Evolutionary conservation across 176 grass and related monocot species (phyloP).

Genomic region (Stipa capillata): DNA sequence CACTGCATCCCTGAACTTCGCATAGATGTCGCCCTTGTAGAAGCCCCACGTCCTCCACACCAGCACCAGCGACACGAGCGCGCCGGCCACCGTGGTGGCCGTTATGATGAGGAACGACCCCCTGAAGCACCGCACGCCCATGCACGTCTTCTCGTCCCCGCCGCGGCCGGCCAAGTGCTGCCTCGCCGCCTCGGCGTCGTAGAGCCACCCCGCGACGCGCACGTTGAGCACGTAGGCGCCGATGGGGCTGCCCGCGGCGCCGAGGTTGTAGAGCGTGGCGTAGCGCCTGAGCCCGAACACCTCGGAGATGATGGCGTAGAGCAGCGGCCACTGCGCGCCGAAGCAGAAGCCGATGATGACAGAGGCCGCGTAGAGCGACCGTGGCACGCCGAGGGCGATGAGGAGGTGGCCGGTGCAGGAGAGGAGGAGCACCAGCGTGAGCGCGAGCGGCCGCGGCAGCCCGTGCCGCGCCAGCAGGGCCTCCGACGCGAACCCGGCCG

Average conservation of each 20-base stretch:
- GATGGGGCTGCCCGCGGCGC: neutral
- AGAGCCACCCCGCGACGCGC: constrained; percentile 21
- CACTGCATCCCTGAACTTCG: neutral
- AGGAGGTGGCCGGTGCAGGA: constrained; percentile 18
- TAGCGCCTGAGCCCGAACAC: constrained; percentile 77
- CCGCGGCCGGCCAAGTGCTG: no score
- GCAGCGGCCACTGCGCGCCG: constrained; percentile 71
- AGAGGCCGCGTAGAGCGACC: neutral
- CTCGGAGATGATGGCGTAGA: constrained; percentile 81
- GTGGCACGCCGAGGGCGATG: neutral
- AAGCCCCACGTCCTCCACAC: constrained; percentile 18
- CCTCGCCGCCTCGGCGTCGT: neutral
- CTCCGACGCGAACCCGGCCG: constrained; percentile 33
- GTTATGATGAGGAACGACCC: constrained; percentile 12
- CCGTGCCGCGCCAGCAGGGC: neutral
- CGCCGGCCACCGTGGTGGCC: neutral
- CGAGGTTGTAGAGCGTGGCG: neutral
- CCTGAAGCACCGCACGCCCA: neutral
- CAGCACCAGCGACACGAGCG: constrained; percentile 6
- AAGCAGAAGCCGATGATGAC: constrained; percentile 43
- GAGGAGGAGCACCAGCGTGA: constrained; percentile 4
- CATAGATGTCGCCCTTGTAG: constrained; percentile 21
- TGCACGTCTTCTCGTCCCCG: neutral
- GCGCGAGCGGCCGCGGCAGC: constrained; percentile 15
- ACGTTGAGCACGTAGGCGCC: constrained; percentile 58